Evolutionary conservation across 2,329 filamentous ascomycete species (phyloP).

Genomic region (Rutstroemia sp.): DNA sequence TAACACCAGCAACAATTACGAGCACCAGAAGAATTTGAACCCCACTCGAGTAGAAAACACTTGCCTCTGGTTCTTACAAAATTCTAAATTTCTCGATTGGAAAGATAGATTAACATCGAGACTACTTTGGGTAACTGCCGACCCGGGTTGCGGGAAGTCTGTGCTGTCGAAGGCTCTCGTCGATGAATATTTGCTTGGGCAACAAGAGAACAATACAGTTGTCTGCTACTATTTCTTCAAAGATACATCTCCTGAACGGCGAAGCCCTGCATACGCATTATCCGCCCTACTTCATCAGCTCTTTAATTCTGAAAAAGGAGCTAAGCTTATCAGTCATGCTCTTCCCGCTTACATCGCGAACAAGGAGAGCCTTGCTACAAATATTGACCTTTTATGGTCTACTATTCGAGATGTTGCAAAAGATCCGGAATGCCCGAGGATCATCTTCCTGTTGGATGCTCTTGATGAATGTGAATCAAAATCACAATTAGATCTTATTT

Average conservation of each 20-base stretch:
- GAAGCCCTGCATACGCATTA: conserved; percentile 2
- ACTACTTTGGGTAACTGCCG: conserved; percentile 6
- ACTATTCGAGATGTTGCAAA: not conserved
- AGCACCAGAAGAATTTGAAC: not conserved
- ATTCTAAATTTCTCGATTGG: conserved; percentile 1
- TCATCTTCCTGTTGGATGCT: conserved; percentile 7
- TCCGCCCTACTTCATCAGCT: conserved; percentile 8
- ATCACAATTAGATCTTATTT: not conserved
- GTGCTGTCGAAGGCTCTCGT: conserved; percentile 7
- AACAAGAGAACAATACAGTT: not conserved
- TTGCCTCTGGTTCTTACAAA: not conserved
- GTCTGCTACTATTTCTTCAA: conserved; percentile 10
- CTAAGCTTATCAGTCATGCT: conserved; percentile 1
- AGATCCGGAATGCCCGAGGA: conserved; percentile 1
- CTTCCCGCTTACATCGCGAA: not conserved
- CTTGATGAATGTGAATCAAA: conserved; percentile 4
- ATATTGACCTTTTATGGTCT: conserved; percentile 2
- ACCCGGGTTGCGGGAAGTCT: conserved; percentile 7
- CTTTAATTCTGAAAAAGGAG: not conserved
- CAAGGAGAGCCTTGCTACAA: not conserved
- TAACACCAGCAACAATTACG: not conserved
- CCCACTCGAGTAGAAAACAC: not conserved
- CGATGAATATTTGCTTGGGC: not conserved
- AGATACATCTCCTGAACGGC: not conserved
- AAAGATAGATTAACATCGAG: not conserved